Evolutionary conservation across 140 eudicot species (phyloP).

Genomic region (Anethum foeniculum): DNA sequence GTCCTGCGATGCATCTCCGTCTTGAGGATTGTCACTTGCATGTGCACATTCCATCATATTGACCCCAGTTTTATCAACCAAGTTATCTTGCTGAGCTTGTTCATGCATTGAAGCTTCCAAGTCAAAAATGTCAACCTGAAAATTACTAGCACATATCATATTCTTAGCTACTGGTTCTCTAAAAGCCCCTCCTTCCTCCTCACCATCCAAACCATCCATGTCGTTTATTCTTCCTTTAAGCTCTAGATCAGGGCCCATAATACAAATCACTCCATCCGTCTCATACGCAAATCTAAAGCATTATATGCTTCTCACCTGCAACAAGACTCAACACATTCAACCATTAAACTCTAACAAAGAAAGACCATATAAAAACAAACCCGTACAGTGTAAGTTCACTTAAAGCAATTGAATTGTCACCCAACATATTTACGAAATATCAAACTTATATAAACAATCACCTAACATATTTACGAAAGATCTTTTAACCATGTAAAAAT

Average conservation of each 20-base stretch:
- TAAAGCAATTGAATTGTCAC: too few species aligned
- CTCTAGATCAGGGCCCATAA: constrained; percentile 49
- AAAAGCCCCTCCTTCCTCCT: constrained; percentile 15
- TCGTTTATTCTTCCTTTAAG: constrained; percentile 23
- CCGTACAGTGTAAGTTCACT: too few species aligned
- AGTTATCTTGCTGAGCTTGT: constrained; percentile 14
- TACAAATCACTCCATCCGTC: neutral
- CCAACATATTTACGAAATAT: too few species aligned
- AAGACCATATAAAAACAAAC: neutral
- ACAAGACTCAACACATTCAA: neutral
- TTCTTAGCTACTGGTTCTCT: constrained; percentile 28
- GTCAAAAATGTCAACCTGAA: constrained; percentile 22
- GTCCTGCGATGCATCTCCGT: constrained; percentile 29
- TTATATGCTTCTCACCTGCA: neutral
- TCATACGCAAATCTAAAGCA: neutral
- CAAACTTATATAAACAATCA: too few species aligned
- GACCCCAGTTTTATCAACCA: constrained; percentile 23
- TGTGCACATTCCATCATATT: constrained; percentile 25
- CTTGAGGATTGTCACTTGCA: constrained; percentile 18
- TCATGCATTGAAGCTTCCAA: constrained; percentile 18
- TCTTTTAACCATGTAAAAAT: too few species aligned
- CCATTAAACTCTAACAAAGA: neutral
- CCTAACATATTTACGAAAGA: too few species aligned
- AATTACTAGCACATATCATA: constrained; percentile 22
- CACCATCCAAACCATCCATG: constrained; percentile 28